phyloP scores from a whole-genome alignment of 2,329 filamentous ascomycete genomes.

The Xylariaceae sp. region DNA sequence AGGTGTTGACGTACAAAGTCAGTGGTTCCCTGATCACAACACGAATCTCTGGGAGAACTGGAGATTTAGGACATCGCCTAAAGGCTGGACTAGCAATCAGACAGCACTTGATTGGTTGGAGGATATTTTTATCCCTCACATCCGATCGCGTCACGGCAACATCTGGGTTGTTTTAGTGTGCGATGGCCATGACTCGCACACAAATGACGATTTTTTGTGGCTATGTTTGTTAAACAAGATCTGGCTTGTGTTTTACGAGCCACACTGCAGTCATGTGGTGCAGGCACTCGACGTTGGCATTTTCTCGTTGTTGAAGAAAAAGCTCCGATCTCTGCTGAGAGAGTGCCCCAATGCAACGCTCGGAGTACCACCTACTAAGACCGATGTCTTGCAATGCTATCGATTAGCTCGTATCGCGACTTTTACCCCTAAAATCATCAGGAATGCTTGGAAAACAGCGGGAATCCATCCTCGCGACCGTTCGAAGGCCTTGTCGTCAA shows the following conservation, averaged over 20 bases:
- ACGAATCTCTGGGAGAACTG: not conserved
- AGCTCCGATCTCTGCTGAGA: not conserved
- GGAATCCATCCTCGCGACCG: constrained; percentile 5
- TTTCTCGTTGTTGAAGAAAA: constrained; percentile 2
- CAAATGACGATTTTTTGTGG: not conserved
- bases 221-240: not conserved
- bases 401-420: not conserved
- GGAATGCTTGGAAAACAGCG: not conserved
- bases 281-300: constrained; percentile 1
- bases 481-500: not conserved
- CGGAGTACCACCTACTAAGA: not conserved
- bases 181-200: too few relatives aligned
- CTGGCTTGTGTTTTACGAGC: constrained; percentile 2
- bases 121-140: constrained; percentile 5
- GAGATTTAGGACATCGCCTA: not conserved
- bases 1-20: not conserved
- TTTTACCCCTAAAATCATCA: not conserved
- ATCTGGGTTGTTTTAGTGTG: constrained; percentile 1
- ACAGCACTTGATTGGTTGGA: not conserved
- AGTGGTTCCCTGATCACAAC: constrained; percentile 6
- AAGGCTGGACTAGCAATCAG: constrained; percentile 1
- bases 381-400: not conserved
- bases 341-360: not conserved
- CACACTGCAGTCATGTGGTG: constrained; percentile 5
- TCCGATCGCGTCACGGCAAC: not conserved